Percentiles rank a stretch among this genome's conserved stretches.
phyloP scores from a whole-genome alignment of 192 early-diverging fungal genomes.

The Kickxella alabastrina region DNA sequence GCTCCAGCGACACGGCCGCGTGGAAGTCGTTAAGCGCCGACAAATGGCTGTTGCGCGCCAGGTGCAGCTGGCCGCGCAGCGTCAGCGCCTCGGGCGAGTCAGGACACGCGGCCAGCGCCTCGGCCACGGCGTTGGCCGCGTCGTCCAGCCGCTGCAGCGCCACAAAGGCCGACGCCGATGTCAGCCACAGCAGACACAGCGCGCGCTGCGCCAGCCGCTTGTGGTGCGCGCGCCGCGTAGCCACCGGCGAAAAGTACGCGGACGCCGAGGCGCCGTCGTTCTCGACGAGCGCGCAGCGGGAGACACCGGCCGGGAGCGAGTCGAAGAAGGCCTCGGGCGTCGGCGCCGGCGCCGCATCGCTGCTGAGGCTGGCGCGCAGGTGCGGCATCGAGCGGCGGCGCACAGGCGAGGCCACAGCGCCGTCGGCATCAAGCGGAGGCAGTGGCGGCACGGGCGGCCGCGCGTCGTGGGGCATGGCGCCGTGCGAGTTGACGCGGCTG shows the following conservation, averaged over 20 bases:
- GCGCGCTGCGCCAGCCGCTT: slow-evolving; percentile 30
- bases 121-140: slow-evolving; percentile 27
- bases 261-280: neutral
- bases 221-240: slow-evolving; percentile 26
- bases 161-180: slow-evolving; percentile 31
- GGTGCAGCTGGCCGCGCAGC: slow-evolving; percentile 41
- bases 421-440: neutral
- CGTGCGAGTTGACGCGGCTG: slow-evolving; percentile 16
- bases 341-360: slow-evolving; percentile 21
- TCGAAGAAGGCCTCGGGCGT: slow-evolving; percentile 43
- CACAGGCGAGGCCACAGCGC: slow-evolving; percentile 8
- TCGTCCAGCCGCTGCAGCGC: slow-evolving; percentile 33
- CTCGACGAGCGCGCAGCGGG: too few relatives aligned
- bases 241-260: slow-evolving; percentile 38
- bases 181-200: slow-evolving; percentile 45
- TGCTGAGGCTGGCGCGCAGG: slow-evolving; percentile 19
- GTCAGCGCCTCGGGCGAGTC: slow-evolving; percentile 46
- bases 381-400: slow-evolving; percentile 52
- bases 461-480: slow-evolving; percentile 11
- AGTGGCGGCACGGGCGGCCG: slow-evolving; percentile 16
- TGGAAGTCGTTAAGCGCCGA: slow-evolving; percentile 48
- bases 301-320: too few relatives aligned
- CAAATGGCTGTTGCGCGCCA: slow-evolving; percentile 18
- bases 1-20: slow-evolving; percentile 42
- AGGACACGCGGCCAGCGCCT: slow-evolving; percentile 44